Evolutionary conservation across 805 yeast genomes (phyloP), one percentile per base, ranked within the genome.

Genomic region (Ogataea trehalophila): DNA sequence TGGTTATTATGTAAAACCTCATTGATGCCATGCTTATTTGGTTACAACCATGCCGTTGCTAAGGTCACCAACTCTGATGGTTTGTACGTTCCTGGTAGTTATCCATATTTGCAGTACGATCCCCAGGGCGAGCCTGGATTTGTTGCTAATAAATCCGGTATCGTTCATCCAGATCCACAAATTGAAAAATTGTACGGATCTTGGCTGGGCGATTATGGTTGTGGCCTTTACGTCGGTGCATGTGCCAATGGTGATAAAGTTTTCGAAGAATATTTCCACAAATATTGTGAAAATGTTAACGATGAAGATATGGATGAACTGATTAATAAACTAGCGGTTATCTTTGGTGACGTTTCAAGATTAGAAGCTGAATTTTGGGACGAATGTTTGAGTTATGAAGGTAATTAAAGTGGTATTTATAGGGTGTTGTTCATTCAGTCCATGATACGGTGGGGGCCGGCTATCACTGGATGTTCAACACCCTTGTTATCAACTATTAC

Each of bases 321-420:
- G 95, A 34, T 54, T 16, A 51, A 58, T 17, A 74, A 72, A 49
- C 65, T 85, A 43, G 74, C 79, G 1, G 74, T 75, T 41, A 79
- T 85, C 22, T 87, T 81, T 60, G 75, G 74, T 16, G 70, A 76
- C 29, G 89, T 83, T 9, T 74, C 82, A 14, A 62, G 65, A 41
- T 68, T 86, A 44, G 95, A 87, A 62, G 71, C 79, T 22, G 73
- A 69, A 20, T 87, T 87, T 60, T 87, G 95, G 95, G 74, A 76
- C 57, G 85, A 50, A 34, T 52, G 61, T 43, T 39, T 52, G 44
- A 43, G 37, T 7, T 42, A 47, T 39, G 37, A 46, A 29, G 44
- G 17, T 5, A 20, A 16, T 18, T 39, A 16, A 39, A 15, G 17
- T 15, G n/a, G 3, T 13, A 9, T 15, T 8, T 33, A 15, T 33